Evolutionary conservation across 768 basidiomycete species (phyloP), one percentile per base, ranked within the genome.

Genomic region (Gymnopilus junonius): DNA sequence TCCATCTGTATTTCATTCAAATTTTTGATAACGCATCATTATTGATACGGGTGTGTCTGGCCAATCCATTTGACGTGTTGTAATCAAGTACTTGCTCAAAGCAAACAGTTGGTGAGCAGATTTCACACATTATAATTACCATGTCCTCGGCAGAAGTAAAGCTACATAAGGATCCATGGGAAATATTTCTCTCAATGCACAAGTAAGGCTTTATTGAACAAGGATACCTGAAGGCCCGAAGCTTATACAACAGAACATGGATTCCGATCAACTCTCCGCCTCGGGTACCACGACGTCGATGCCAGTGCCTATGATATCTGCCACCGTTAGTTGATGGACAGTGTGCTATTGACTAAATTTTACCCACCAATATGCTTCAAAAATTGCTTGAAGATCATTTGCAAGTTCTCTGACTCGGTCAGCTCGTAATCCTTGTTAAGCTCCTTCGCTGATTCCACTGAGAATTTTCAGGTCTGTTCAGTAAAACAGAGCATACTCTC

Each of bases 381-480:
- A 70, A 89, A 88, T n/a, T 77, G 73, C 64, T 83, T 86, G 50
- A 85, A 71, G 67, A 87, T 86, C 63, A 70, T 74, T 55, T 82
- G 77, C 31, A 78, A 71, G 12, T 76, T 69, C 2, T 80, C 78
- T 21, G 80, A 76, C 34, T 78, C 80, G 6, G 69, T 71, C 15
- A 90, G 77, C 1, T 75, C 82, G 64, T 85, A 87, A 56, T 88
- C 85, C 27, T 67, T 73, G 55, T 86, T 70, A 45, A 90, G 74
- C 25, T 74, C 67, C 58, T 75, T 77, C 27, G 79, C 69, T 56
- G 71, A 75, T 3, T 77, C 79, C 35, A 76, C 86, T 87, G n/a
- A 23, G 59, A 15, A 46, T 25, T 57, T 69, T 46, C 54, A 42
- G 58, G 27, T 61, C 54, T 12, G 23, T 20, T 34, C 2, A 42